Conservation (phyloP, 2,329 filamentous ascomycete genomes). For the Fusarium sp. region DNA sequence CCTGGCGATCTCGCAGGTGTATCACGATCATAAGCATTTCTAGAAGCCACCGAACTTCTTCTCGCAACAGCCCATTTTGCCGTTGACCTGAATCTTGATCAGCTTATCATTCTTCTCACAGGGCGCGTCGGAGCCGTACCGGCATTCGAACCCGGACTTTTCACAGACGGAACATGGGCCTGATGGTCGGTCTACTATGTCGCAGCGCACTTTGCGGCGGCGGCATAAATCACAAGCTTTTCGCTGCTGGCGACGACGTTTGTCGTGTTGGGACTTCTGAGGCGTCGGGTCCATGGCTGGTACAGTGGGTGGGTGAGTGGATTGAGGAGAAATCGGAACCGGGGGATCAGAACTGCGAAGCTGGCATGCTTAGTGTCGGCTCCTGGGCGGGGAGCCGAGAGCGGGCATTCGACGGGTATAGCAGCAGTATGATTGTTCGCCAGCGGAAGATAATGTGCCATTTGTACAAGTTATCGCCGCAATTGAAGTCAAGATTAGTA, state of each 20-base stretch:
- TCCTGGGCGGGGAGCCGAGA: conserved; percentile 1
- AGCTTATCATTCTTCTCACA: not conserved
- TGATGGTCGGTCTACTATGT: conserved; percentile 29
- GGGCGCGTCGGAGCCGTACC: conserved; percentile 30
- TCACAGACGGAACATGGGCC: conserved; percentile 39
- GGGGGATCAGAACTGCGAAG: not conserved
- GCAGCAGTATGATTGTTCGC: not conserved
- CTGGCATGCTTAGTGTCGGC: conserved; percentile 17
- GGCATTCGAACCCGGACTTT: conserved; percentile 39
- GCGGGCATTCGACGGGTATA: not conserved
- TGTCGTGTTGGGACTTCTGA: not conserved
- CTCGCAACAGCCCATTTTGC: conserved; percentile 37
- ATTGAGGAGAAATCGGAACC: conserved; percentile 32
- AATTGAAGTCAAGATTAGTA: not conserved
- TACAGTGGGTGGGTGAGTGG: not conserved
- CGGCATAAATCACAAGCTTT: conserved; percentile 42
- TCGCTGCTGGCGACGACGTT: conserved; percentile 44
- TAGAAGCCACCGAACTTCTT: conserved; percentile 10
- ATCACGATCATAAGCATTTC: not conserved
- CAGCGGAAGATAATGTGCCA: rapidly evolving
- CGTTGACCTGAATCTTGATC: conserved; percentile 23
- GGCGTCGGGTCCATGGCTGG: conserved; percentile 8
- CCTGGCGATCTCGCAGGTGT: conserved; percentile 1
- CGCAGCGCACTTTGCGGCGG: conserved; percentile 38
- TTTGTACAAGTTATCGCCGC: too few relatives aligned